Evolutionary conservation across 169 alveolate genomes (phyloP).

Genomic region (Perkinsus olseni): DNA sequence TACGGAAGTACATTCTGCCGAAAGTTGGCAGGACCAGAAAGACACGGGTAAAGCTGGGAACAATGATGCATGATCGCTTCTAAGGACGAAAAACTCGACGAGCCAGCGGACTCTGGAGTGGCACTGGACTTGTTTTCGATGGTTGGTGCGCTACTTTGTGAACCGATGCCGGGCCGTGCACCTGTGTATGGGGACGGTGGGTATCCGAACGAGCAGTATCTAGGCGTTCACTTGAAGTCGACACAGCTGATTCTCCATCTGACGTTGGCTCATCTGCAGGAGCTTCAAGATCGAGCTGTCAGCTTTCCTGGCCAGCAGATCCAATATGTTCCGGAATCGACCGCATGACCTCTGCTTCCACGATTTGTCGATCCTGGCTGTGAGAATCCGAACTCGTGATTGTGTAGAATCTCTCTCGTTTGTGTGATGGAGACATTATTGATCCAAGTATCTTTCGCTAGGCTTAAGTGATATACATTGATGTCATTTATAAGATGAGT

Average conservation of each 20-base stretch:
- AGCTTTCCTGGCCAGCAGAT: not conserved
- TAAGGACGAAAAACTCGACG: too few relatives aligned
- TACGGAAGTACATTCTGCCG: too few relatives aligned
- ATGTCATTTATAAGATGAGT: not conserved
- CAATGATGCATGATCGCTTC: too few relatives aligned
- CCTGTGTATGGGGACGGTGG: too few relatives aligned
- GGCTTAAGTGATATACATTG: too few relatives aligned
- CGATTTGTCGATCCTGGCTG: not conserved
- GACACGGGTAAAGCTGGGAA: too few relatives aligned
- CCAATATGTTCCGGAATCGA: not conserved
- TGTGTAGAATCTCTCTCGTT: not conserved
- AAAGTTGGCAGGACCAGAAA: too few relatives aligned
- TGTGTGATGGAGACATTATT: not conserved
- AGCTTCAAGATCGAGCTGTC: not conserved
- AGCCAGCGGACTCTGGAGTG: too few relatives aligned
- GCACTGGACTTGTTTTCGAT: too few relatives aligned
- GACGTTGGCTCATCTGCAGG: not conserved
- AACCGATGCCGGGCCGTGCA: too few relatives aligned
- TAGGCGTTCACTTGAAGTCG: not conserved
- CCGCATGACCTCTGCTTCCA: not conserved
- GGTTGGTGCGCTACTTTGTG: too few relatives aligned
- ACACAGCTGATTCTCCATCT: not conserved
- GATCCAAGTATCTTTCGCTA: not conserved
- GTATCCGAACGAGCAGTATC: too few relatives aligned
- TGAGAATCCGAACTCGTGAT: not conserved